These are phyloP conservation scores for Cryomyces minteri DNA, from an alignment of 495 filamentous ascomycete genomes.

Conservation along the genomic window DNA sequence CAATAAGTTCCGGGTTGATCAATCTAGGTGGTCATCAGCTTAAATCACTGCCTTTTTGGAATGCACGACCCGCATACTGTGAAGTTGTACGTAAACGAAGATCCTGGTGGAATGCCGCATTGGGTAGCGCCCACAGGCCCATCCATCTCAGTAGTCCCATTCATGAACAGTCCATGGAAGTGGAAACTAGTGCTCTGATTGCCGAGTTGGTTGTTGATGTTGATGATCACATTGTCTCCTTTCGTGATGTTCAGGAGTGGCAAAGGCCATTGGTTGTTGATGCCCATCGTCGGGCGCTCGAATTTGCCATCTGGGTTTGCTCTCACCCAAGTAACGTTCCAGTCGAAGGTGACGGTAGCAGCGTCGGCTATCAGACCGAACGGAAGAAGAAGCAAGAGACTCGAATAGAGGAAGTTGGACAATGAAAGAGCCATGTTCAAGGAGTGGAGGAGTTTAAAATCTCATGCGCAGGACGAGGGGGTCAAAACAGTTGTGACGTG, in stretches of 20 bases:
- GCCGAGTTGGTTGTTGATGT: constrained; percentile 53
- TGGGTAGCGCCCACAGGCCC: constrained; percentile 50
- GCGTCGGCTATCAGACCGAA: constrained; percentile 25
- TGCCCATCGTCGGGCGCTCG: constrained; percentile 51
- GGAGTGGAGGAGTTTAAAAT: too few species aligned
- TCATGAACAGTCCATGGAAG: constrained; percentile 66
- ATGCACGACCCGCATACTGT: constrained; percentile 28
- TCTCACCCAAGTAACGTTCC: constrained; percentile 62
- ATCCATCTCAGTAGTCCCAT: constrained; percentile 54
- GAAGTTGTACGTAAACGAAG: constrained; percentile 56
- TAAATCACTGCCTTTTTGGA: too few species aligned
- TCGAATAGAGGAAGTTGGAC: constrained; percentile 17
- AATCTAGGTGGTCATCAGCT: constrained; percentile 18
- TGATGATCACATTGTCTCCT: constrained; percentile 54
- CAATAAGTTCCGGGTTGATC: constrained; percentile 63
- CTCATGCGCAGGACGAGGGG: too few species aligned
- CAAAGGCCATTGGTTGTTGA: constrained; percentile 67
- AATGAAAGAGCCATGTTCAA: constrained; percentile 21
- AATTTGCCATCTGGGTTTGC: constrained; percentile 62
- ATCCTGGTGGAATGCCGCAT: constrained; percentile 46
- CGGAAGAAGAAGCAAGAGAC: constrained; percentile 17
- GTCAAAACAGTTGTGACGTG: too few species aligned
- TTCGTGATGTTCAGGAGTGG: constrained; percentile 48
- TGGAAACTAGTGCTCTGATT: constrained; percentile 54
- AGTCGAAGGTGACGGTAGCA: constrained; percentile 56